Percentiles rank a stretch among this genome's conserved stretches.
Evolutionary conservation across 176 grass and related monocot genomes (phyloP).

Genomic region (Carex scoparia): DNA sequence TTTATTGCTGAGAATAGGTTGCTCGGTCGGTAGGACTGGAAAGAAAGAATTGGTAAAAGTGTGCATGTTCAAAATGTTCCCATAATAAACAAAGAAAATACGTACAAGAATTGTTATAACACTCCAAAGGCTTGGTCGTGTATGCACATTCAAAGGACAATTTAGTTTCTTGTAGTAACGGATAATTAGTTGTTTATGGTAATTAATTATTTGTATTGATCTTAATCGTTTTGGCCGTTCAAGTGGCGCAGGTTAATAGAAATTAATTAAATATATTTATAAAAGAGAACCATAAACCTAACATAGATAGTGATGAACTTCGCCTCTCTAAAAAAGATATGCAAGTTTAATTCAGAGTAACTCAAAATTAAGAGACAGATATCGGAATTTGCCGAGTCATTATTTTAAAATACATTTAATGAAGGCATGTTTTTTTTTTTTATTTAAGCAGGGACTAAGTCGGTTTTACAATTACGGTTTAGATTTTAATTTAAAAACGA

Average conservation of each 20-base stretch:
- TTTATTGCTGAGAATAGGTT: background rate
- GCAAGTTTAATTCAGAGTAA: too few relatives aligned
- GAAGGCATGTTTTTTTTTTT: too few relatives aligned
- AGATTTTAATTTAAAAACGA: too few relatives aligned
- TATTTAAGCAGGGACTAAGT: too few relatives aligned
- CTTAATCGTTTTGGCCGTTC: background rate
- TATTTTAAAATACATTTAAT: too few relatives aligned
- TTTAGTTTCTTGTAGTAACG: background rate
- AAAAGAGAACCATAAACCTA: too few relatives aligned
- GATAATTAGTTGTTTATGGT: background rate
- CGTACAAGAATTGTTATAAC: background rate
- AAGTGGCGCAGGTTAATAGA: background rate
- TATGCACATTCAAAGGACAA: background rate
- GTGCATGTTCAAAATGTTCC: background rate
- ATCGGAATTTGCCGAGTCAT: too few relatives aligned
- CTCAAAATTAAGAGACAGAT: too few relatives aligned
- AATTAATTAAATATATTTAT: background rate
- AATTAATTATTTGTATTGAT: conserved; percentile 3
- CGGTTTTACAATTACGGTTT: too few relatives aligned
- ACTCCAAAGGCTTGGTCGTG: background rate
- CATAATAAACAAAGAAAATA: background rate
- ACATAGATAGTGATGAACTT: too few relatives aligned
- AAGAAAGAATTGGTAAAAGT: background rate
- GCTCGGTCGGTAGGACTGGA: background rate
- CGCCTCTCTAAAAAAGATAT: too few relatives aligned